Percentiles rank a stretch among this genome's conserved stretches.
These are phyloP conservation scores for Lathyrus sativus DNA, from an alignment of 306 rosid genomes.

Conservation along the genomic window DNA sequence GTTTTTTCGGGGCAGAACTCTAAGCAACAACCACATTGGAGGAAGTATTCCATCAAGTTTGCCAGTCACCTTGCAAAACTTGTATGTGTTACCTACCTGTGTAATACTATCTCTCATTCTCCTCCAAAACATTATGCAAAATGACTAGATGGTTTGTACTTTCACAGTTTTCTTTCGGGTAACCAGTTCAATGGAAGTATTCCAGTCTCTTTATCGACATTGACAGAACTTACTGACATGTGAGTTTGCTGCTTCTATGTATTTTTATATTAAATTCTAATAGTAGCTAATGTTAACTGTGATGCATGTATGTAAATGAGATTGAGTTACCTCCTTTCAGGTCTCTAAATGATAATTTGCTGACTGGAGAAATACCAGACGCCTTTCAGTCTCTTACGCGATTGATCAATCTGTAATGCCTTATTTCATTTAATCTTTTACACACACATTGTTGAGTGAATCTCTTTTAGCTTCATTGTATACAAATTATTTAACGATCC, in stretches of 20 bases:
- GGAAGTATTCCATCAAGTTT: conserved; percentile 83
- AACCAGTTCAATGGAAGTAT: conserved; percentile 80
- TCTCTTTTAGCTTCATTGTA: conserved; percentile 21
- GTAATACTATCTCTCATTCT: conserved; percentile 16
- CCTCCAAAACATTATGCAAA: conserved; percentile 36
- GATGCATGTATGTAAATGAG: conserved; percentile 35
- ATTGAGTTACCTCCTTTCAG: conserved; percentile 53
- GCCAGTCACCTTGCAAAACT: conserved; percentile 69
- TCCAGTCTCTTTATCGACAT: conserved; percentile 67
- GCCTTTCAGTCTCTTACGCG: conserved; percentile 56
- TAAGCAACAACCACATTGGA: conserved; percentile 89
- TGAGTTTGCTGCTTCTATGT: conserved; percentile 40
- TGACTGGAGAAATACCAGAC: conserved; percentile 86
- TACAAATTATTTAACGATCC: conserved; percentile 27
- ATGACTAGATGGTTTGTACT: conserved; percentile 45
- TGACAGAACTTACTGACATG: conserved; percentile 67
- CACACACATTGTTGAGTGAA: conserved; percentile 17
- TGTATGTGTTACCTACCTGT: conserved; percentile 58
- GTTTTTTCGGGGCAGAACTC: conserved; percentile 58
- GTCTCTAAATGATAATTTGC: conserved; percentile 73
- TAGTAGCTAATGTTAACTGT: conserved; percentile 22
- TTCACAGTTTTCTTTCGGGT: conserved; percentile 88
- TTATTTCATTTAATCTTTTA: background rate
- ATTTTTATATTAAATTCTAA: conserved; percentile 5
- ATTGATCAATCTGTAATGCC: conserved; percentile 76